Conservation (phyloP, 2,329 filamentous ascomycete species). For the Pseudopithomyces chartarum region DNA sequence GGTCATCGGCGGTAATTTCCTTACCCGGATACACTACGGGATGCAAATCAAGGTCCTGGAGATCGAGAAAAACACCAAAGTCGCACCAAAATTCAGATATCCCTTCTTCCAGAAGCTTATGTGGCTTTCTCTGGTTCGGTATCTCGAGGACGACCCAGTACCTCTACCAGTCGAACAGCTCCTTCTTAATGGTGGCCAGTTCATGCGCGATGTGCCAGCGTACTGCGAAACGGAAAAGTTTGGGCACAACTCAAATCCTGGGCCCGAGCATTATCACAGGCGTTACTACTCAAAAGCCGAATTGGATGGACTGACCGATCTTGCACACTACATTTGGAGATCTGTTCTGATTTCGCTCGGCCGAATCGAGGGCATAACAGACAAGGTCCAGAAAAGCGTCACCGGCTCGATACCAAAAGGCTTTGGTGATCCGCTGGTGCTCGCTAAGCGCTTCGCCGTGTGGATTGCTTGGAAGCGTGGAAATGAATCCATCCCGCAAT, state of each 20-base stretch:
- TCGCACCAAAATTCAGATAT: slow-evolving; percentile 68
- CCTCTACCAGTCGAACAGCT: slow-evolving; percentile 60
- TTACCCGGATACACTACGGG: slow-evolving; percentile 67
- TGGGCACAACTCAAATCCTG: slow-evolving; percentile 56
- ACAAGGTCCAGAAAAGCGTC: slow-evolving; percentile 63
- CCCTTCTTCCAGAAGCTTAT: slow-evolving; percentile 72
- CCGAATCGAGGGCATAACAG: slow-evolving; percentile 64
- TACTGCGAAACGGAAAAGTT: slow-evolving; percentile 64
- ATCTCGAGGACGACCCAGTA: slow-evolving; percentile 68
- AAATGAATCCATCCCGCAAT: slow-evolving; percentile 65
- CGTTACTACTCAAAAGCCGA: slow-evolving; percentile 68
- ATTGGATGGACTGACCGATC: slow-evolving; percentile 63
- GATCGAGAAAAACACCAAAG: slow-evolving; percentile 70
- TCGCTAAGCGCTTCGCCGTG: slow-evolving; percentile 64
- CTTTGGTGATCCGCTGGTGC: slow-evolving; percentile 64
- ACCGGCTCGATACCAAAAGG: slow-evolving; percentile 67
- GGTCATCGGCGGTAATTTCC: slow-evolving; percentile 73
- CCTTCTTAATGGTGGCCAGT: slow-evolving; percentile 61
- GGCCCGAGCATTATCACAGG: slow-evolving; percentile 60
- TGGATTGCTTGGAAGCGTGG: slow-evolving; percentile 73
- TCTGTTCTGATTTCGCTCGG: slow-evolving; percentile 66
- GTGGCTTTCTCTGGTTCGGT: slow-evolving; percentile 70
- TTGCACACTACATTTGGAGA: slow-evolving; percentile 65
- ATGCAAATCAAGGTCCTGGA: slow-evolving; percentile 70
- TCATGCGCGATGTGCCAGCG: slow-evolving; percentile 59